Base-by-base conservation (phyloP, 441 rosid genomes). In the Oxalis stricta region DNA sequence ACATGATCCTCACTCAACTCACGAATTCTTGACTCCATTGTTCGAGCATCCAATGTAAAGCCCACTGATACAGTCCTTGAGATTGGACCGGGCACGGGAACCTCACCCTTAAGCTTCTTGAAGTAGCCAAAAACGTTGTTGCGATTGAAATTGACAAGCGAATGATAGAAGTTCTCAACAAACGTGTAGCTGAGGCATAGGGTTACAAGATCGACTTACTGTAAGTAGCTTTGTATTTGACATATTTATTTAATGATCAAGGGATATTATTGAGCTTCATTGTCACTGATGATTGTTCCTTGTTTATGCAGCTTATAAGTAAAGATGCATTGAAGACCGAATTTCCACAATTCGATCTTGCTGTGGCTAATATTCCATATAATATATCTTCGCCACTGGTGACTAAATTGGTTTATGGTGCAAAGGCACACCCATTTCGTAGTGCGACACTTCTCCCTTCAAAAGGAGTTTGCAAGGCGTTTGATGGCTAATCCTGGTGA, bases 61-160 rank as follows among this genome's bases (percentile, higher is more conserved):
- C 67, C 79, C 2, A 52, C 63, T 0, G 88, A 84, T 44, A 77
- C 81, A 0, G 85, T 88, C 26, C 55, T 84, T 5, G 88, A 88
- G 72, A 79, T 84, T 20, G 95, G 92, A 38, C 89, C 94, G 4
- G 94, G 92, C 4, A 85, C 94, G 1, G 94, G 23, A 89, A 85
- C 41, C 94, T 85, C 60, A 85, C 96, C 5, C 66, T 80, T 44
- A 82, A 68, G 67, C 94, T 89, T 24, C 75, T 79, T 7, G 53
- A 76, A 43, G 76, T 62, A 17, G 69, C 82, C 38, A 50, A 57
- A 1, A 69, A 51, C 44, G 96, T 89, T 40, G 64, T 71, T 28
- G 86, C 95, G 1, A 49, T 89, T 10, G 94, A 89, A 64, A 18
- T 85, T 6, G 97, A 89, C 47, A 48, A 53, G 18, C 70, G 95